Conservation (phyloP, 2,329 filamentous ascomycete species). For the Fusarium albidum region DNA sequence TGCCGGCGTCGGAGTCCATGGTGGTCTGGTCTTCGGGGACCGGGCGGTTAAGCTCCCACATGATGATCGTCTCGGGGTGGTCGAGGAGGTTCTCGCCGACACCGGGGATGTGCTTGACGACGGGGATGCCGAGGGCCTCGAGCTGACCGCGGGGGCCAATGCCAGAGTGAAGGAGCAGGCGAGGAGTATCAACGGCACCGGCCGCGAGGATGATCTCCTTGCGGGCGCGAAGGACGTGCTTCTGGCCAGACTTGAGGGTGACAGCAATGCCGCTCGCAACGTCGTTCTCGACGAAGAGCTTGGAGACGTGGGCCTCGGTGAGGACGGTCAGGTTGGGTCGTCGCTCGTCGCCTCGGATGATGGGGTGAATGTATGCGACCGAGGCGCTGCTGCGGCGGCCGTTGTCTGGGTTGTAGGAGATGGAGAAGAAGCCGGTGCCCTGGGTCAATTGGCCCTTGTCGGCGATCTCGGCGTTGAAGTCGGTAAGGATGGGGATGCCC, state of each 20-base stretch:
- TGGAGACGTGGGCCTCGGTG: slow-evolving; percentile 88
- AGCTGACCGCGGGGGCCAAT: slow-evolving; percentile 64
- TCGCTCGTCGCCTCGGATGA: slow-evolving; percentile 82
- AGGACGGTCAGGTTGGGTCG: slow-evolving; percentile 85
- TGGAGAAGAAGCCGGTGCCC: slow-evolving; percentile 88
- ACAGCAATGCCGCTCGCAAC: slow-evolving; percentile 78
- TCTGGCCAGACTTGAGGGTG: slow-evolving; percentile 62
- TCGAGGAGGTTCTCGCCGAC: slow-evolving; percentile 70
- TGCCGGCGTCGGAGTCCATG: slow-evolving; percentile 89
- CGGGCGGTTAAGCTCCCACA: slow-evolving; percentile 81
- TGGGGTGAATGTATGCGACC: slow-evolving; percentile 92
- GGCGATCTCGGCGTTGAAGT: slow-evolving; percentile 88
- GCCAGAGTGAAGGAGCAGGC: slow-evolving; percentile 67
- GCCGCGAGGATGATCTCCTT: slow-evolving; percentile 82
- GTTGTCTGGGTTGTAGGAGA: slow-evolving; percentile 90
- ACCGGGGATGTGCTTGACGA: slow-evolving; percentile 65
- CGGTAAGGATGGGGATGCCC: slow-evolving; percentile 80
- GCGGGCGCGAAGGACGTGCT: slow-evolving; percentile 68
- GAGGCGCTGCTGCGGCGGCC: slow-evolving; percentile 85
- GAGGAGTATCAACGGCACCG: slow-evolving; percentile 83
- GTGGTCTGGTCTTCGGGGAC: slow-evolving; percentile 82
- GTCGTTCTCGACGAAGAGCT: slow-evolving; percentile 75
- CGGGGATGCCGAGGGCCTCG: slow-evolving; percentile 59
- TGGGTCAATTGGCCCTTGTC: slow-evolving; percentile 75
- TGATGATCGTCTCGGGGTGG: slow-evolving; percentile 68